Evolutionary conservation across 2,329 filamentous ascomycete species (phyloP), one percentile per base, ranked within the genome.

Genomic region (Sporothrix euskadiensis): DNA sequence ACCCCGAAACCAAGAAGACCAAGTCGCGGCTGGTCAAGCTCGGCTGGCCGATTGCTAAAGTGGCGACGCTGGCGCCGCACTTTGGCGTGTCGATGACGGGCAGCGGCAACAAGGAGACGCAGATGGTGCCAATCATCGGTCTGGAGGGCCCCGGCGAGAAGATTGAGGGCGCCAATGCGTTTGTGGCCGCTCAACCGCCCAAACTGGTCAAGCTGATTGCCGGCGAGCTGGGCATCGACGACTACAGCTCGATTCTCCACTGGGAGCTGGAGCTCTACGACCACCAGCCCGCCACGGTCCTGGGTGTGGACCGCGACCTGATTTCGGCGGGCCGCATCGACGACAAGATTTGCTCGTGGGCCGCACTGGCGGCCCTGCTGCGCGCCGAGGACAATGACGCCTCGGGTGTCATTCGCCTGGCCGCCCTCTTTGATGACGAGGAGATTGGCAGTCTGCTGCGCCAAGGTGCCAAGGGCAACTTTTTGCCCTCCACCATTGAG

Each of bases 221-320:
- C 8, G 87, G 87, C 16, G 88, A 96, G 80, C 87, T 98, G n/a
- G 89, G 89, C 41, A 88, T 98, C 6, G 83, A 85, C 52, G 89
- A 93, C 75, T 90, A 91, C 80, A 88, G 86, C 77, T 88, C 87
- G 71, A 97, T 99, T 76, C 84, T 97, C 73, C 97, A 96, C 84
- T 99, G 96, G 96, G 96, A 99, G 80, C 89, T 98, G 52, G 96
- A 99, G 83, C 90, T 99, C 44, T 99, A 92, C 80, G 96, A 98
- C 82, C 88, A 89, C 4, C 94, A 98, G 81, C 93, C 94, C 9
- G 94, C 94, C 0, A 90, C 91, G 56, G 88, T 94, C 22, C 91
- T 93, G 76, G 96, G 96, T 14, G 82, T 99, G 73, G 93, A 97
- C 78, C 93, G 92, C 80, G 95, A 98, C 78, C 91, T 99, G 81